These are phyloP conservation scores for Calonectria pauciramosa DNA, from an alignment of 2,329 filamentous ascomycete genomes.

Conservation along the genomic window DNA sequence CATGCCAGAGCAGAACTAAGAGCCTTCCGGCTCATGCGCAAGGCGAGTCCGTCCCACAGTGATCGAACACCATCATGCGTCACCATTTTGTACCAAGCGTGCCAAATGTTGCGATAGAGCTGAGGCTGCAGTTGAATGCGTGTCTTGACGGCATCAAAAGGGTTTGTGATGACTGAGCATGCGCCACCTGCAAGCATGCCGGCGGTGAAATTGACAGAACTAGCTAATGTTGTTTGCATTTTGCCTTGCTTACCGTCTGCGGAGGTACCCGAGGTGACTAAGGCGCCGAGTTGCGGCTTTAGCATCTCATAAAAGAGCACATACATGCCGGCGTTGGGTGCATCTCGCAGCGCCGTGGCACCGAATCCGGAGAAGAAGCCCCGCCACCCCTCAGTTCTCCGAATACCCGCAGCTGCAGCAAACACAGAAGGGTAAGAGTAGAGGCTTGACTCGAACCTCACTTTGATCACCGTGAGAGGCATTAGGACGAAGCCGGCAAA, in stretches of 20 bases:
- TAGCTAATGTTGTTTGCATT: conserved; percentile 52
- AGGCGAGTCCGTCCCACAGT: conserved; percentile 86
- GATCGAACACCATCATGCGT: conserved; percentile 83
- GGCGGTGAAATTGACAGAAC: conserved; percentile 88
- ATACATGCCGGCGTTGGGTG: conserved; percentile 96
- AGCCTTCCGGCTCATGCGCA: conserved; percentile 92
- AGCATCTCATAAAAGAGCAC: conserved; percentile 93
- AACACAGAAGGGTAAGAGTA: conserved; percentile 86
- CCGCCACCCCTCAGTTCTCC: conserved; percentile 77
- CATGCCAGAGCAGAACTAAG: conserved; percentile 95
- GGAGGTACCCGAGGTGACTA: conserved; percentile 34
- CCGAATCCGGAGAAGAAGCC: conserved; percentile 97
- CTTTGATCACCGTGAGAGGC: conserved; percentile 96
- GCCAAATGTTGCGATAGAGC: conserved; percentile 85
- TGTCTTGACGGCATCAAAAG: conserved; percentile 97
- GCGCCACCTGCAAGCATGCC: conserved; percentile 84
- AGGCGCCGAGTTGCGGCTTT: conserved; percentile 71
- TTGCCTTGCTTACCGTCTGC: conserved; percentile 31
- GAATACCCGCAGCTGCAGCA: conserved; percentile 81
- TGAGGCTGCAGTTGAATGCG: conserved; percentile 90
- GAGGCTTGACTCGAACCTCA: conserved; percentile 90
- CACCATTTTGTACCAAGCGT: conserved; percentile 83
- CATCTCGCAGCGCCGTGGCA: conserved; percentile 92
- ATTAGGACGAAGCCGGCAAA: conserved; percentile 92
- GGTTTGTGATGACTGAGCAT: conserved; percentile 92